Evolutionary conservation across 2,329 filamentous ascomycete species (phyloP), one percentile per base, ranked within the genome.

Genomic region (Talaromyces sp.): DNA sequence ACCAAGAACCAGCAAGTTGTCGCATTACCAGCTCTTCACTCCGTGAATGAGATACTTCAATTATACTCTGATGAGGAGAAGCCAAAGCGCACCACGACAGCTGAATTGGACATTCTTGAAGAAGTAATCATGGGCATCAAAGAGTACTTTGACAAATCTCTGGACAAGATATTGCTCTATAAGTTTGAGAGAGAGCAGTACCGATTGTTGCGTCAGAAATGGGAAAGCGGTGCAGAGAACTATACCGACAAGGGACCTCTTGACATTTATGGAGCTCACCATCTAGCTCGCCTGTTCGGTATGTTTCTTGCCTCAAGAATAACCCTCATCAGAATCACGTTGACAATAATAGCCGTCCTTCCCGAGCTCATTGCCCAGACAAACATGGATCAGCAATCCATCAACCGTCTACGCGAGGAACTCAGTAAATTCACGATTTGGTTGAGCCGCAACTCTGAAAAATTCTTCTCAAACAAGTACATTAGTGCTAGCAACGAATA

Each of bases 351-450:
- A 66, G 64, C 64, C 33, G 60, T 62, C 10, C 64, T 66, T 45
- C 94, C 95, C 0, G 95, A 99, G 75, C 87, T 98, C 47, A 89
- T 98, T 68, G 93, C 93, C 3, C 95, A 99, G 77, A 99, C 95
- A 61, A 98, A 98, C 79, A 97, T 99, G 93, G 95, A 98, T 73
- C 85, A 90, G 62, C 93, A 96, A 76, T 93, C 93, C 2, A 92
- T 97, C 49, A 90, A 89, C 68, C 90, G 93, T 56, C 86, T 98
- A 31, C 89, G 93, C 13, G 92, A 97, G 72, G 95, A 99, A 76
- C 85, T 99, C 17, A 85, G 87, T 70, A 94, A 93, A 78, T 89
- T 99, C 78, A 92, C 90, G 11, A 84, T 87, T 62, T 99, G 93
- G 92, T 83, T 99, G 63, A 86, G 89, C 66, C 90, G 89, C 70